phyloP scores from a whole-genome alignment of 768 basidiomycete genomes.

The Ramaria sp. region DNA sequence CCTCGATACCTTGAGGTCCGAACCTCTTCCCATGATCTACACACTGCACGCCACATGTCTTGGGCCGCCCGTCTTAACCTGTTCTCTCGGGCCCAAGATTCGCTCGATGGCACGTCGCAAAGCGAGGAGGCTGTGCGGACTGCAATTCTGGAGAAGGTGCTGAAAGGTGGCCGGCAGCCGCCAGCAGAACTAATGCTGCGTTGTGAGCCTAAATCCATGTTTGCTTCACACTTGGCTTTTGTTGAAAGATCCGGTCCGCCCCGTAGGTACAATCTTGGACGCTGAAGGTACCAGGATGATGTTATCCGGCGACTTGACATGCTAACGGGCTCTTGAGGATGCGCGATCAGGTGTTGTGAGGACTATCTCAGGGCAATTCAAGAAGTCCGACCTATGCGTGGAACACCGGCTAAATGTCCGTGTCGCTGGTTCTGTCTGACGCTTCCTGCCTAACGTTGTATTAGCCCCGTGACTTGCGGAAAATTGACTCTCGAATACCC shows the following conservation, averaged over 20 bases:
- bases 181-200: slow-evolving; percentile 85
- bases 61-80: not conserved
- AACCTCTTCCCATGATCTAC: not conserved
- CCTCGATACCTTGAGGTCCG: not conserved
- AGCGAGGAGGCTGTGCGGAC: slow-evolving; percentile 59
- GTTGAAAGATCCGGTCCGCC: slow-evolving; percentile 12
- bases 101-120: slow-evolving; percentile 17
- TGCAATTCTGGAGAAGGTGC: slow-evolving; percentile 72
- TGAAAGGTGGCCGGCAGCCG: slow-evolving; percentile 66
- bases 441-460: slow-evolving; percentile 3
- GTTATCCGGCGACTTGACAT: slow-evolving; percentile 15
- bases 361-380: slow-evolving; percentile 82
- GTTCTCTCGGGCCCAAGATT: not conserved
- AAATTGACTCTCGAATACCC: slow-evolving; percentile 90
- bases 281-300: slow-evolving; percentile 45
- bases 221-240: too few relatives aligned
- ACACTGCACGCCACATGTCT: not conserved
- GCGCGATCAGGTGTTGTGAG: slow-evolving; percentile 60
- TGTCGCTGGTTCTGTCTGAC: slow-evolving; percentile 13
- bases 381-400: slow-evolving; percentile 76
- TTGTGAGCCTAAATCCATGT: slow-evolving; percentile 45
- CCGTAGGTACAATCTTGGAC: slow-evolving; percentile 76
- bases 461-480: slow-evolving; percentile 90
- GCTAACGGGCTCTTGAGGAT: slow-evolving; percentile 16
- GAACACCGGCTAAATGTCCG: slow-evolving; percentile 87